Evolutionary conservation across 1,139 yeast species (phyloP).

Genomic region (Kluyveromyces sp.): DNA sequence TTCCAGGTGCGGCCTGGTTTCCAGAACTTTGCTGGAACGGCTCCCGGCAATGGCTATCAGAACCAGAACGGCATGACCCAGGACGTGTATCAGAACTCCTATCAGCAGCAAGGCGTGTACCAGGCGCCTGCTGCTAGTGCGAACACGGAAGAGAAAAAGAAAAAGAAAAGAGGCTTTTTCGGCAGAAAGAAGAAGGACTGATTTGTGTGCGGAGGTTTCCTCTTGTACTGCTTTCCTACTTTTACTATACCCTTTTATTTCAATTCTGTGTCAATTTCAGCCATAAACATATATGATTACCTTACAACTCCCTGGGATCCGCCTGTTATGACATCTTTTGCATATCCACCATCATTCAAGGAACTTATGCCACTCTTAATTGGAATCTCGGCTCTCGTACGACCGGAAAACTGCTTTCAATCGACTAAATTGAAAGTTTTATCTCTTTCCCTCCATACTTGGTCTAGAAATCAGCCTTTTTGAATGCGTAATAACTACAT

Average conservation of each 20-base stretch:
- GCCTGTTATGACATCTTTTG: no score
- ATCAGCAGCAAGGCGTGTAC: slow-evolving; percentile 58
- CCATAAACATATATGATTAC: no score
- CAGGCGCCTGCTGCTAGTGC: slow-evolving; percentile 48
- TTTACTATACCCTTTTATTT: neutral
- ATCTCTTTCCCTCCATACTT: no score
- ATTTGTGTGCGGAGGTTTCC: neutral
- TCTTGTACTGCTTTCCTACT: neutral
- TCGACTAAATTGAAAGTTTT: no score
- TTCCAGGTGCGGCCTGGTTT: slow-evolving; percentile 65
- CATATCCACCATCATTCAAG: no score
- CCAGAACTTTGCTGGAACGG: slow-evolving; percentile 26
- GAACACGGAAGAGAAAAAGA: slow-evolving; percentile 38
- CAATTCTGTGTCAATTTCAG: neutral
- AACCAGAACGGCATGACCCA: slow-evolving; percentile 11
- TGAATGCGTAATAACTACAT: neutral
- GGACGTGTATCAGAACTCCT: slow-evolving; percentile 27
- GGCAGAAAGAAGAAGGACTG: slow-evolving; percentile 53
- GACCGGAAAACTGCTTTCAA: no score
- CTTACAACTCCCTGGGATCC: no score
- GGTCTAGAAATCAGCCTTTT: no score
- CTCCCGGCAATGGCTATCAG: neutral
- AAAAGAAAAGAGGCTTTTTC: slow-evolving; percentile 69
- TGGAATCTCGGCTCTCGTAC: no score
- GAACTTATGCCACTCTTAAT: no score